Base-by-base conservation (phyloP, 768 basidiomycete species). In the Suillus clintonianus region DNA sequence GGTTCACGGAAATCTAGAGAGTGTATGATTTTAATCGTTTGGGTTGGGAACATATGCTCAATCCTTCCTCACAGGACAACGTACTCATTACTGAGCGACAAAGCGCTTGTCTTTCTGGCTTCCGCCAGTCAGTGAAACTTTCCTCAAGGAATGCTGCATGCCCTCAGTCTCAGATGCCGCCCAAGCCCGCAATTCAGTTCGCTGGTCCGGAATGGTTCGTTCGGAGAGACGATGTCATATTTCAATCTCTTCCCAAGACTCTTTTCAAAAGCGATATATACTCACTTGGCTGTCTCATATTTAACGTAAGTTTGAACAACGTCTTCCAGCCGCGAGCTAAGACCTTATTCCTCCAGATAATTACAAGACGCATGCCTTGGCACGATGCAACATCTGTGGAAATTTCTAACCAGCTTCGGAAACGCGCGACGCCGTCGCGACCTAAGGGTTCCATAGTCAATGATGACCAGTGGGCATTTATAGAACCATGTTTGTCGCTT, bases 31-130 rank as follows among this genome's bases (percentile, higher is more conserved):
- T 54, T 22, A 13, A 13, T 22, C 0, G 9, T 2, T 2, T 14
- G 9, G 2, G 24, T 5, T 24, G 14, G n/a, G 22, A 37, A 37
- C 15, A 24, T n/a, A 9, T 6, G 5, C 15, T 24, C 2, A 56
- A 37, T 9, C n/a, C 22, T 8, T 56, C 36, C 7, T 10, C 15
- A 37, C 36, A 56, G 54, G 54, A 56, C 22, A 56, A 56, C 54
- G 15, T 56, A 37, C 54, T 56, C 54, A 56, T 56, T 24, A 37
- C 36, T 39, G 54, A 56, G 54, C 54, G 36, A 56, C 54, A 56
- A 2, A 22, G 54, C 5, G 54, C 54, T 10, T 37, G 36, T 15
- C 22, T 56, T 36, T 56, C 54, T 39, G 54, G 54, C 15, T 56
- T 56, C 36, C 54, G 54, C 22, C 54, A 56, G 36, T 56, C 54